Evolutionary conservation across 2,329 filamentous ascomycete species (phyloP), one percentile per base, ranked within the genome.

Genomic region (Botrytis byssoidea): DNA sequence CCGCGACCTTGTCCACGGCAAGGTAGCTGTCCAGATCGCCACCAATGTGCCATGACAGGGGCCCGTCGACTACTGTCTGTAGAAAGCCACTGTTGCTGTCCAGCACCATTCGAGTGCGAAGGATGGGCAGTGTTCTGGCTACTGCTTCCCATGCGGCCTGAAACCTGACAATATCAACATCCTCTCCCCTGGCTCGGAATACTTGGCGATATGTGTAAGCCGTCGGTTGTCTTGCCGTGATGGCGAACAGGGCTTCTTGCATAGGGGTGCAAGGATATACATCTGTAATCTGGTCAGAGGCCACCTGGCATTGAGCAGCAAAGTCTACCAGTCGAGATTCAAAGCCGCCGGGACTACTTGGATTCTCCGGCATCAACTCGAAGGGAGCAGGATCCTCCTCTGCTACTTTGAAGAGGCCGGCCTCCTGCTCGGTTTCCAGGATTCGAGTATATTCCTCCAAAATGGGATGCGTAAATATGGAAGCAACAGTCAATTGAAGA

Each of bases 391-490:
- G 86, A 0, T 80, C 83, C 42, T 44, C 42, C 42, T 44, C 42
- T 44, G 42, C 42, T 44, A 44, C 16, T 20, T 20, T 44, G 42
- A 44, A 44, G 16, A 44, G 42, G 42, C 42, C 16, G 42, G 42
- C 42, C 42, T 44, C 42, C 42, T 44, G 42, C 42, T 44, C 16
- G 16, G 42, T 44, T 44, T 44, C 42, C 42, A 44, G 42, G 42
- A 44, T 44, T 44, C 42, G 42, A 44, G 42, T 44, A 44, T 44
- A 20, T 44, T 44, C 42, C 0, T 83, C 79, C 1, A 85, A 78
- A 8, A 78, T 82, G 42, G 83, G 83, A 72, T 84, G 79, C 6
- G 75, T 70, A 77, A 86, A 85, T 25, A 85, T 81, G 63, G 83
- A 81, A 6, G 81, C 80, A 3, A 86, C 85, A 0, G 80, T 82